These are phyloP conservation scores for Rhodomyrtus tomentosa DNA, from an alignment of 345 rosid species.

Conservation along the genomic window DNA sequence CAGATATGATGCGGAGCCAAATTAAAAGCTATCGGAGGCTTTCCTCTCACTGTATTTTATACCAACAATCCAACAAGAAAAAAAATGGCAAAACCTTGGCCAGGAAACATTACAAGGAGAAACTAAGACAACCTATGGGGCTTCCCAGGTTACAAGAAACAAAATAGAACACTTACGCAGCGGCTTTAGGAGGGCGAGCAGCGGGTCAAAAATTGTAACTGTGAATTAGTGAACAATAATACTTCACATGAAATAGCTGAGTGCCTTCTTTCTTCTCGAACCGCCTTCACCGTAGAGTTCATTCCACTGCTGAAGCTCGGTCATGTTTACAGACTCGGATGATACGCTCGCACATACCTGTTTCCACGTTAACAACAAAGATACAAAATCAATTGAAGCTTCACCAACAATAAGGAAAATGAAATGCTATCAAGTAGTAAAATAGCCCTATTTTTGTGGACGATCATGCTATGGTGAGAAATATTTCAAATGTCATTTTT, in stretches of 20 bases:
- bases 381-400: background rate
- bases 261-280: conserved; percentile 64
- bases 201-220: background rate
- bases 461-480: background rate
- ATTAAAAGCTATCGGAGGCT: background rate
- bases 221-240: background rate
- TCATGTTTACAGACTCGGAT: conserved; percentile 78
- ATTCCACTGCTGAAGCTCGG: conserved; percentile 72
- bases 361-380: background rate
- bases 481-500: background rate
- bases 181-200: background rate
- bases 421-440: background rate
- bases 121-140: background rate
- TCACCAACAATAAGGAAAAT: background rate
- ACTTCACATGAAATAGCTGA: conserved; percentile 76
- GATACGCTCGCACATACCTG: conserved; percentile 89
- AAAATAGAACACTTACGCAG: background rate
- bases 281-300: conserved; percentile 89
- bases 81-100: background rate
- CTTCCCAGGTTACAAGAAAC: background rate
- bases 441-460: background rate
- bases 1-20: background rate
- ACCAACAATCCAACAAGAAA: background rate
- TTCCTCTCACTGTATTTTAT: background rate
- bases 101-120: background rate